These are phyloP conservation scores for Persicaria maculosa DNA, from an alignment of 148 eudicot genomes.

Conservation along the genomic window DNA sequence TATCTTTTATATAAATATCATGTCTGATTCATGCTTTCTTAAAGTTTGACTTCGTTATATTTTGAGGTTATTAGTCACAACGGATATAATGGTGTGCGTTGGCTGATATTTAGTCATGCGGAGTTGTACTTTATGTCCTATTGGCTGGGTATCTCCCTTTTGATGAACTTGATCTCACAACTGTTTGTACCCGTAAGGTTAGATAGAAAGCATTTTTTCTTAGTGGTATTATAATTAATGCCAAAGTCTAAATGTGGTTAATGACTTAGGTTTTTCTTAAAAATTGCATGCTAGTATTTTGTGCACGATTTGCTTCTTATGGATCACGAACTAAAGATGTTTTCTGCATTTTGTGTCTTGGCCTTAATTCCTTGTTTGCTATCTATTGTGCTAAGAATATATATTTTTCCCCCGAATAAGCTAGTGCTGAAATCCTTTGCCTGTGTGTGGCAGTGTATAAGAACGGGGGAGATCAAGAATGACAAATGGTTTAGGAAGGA, in stretches of 20 bases:
- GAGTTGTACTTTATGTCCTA: too few relatives aligned
- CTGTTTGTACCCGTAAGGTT: background rate
- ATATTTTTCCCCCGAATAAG: background rate
- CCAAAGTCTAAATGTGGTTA: background rate
- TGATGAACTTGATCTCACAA: slow-evolving; percentile 88
- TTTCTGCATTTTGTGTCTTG: background rate
- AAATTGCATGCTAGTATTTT: background rate
- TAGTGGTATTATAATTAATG: background rate
- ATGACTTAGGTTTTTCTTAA: background rate
- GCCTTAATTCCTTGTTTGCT: background rate
- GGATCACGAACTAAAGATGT: background rate
- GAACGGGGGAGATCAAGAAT: slow-evolving; percentile 68
- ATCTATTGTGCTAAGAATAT: background rate
- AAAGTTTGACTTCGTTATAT: slow-evolving; percentile 9
- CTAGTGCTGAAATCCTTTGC: background rate
- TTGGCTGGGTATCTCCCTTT: slow-evolving; percentile 69
- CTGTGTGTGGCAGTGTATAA: slow-evolving; percentile 55
- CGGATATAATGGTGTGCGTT: slow-evolving; percentile 74
- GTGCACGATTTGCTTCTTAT: background rate
- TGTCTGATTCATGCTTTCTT: background rate
- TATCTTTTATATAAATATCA: background rate
- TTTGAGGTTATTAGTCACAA: slow-evolving; percentile 88
- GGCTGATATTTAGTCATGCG: too few relatives aligned
- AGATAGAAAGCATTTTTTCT: background rate
- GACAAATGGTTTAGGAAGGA: slow-evolving; percentile 87